A percentile compares a stretch with the other conserved stretches of the same genome.
phyloP scores from a whole-genome alignment of 495 filamentous ascomycete species.

The Sordaria brevicollis region DNA sequence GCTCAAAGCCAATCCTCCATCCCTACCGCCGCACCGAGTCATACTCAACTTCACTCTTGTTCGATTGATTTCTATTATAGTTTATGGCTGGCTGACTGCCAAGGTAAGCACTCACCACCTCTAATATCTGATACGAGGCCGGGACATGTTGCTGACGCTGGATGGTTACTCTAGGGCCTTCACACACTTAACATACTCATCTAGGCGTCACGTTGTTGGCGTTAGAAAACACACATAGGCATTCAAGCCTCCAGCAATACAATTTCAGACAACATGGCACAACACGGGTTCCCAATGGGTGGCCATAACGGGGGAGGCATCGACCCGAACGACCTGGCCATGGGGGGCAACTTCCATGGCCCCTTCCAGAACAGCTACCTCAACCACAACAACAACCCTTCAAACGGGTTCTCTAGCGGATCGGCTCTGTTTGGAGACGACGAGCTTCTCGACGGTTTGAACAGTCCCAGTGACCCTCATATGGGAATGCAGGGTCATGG shows the following conservation, averaged over 20 bases:
- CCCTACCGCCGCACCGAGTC: constrained; percentile 1
- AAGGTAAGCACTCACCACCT: neutral
- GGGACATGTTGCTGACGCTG: neutral
- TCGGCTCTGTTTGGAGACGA: constrained; percentile 51
- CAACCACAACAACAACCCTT: constrained; percentile 21
- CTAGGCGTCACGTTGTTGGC: neutral
- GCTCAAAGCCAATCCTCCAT: neutral
- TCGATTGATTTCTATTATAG: neutral
- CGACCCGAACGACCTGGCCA: constrained; percentile 78
- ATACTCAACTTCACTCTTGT: neutral
- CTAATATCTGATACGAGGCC: neutral
- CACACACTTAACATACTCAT: neutral
- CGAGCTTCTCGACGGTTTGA: constrained; percentile 51
- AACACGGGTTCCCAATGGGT: constrained; percentile 58
- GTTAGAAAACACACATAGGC: neutral
- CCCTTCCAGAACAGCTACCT: constrained; percentile 33
- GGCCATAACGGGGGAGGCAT: constrained; percentile 53
- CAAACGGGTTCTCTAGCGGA: constrained; percentile 30
- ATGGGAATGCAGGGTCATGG: constrained; percentile 36
- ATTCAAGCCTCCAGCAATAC: neutral
- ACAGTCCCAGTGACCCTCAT: constrained; percentile 36
- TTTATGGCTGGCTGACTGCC: constrained; percentile 7
- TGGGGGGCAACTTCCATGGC: constrained; percentile 37
- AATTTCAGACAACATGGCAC: constrained; percentile 29
- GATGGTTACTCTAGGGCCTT: neutral